Conservation (phyloP, 139 green algal species). For the Chlamydomonas sphaeroides region DNA sequence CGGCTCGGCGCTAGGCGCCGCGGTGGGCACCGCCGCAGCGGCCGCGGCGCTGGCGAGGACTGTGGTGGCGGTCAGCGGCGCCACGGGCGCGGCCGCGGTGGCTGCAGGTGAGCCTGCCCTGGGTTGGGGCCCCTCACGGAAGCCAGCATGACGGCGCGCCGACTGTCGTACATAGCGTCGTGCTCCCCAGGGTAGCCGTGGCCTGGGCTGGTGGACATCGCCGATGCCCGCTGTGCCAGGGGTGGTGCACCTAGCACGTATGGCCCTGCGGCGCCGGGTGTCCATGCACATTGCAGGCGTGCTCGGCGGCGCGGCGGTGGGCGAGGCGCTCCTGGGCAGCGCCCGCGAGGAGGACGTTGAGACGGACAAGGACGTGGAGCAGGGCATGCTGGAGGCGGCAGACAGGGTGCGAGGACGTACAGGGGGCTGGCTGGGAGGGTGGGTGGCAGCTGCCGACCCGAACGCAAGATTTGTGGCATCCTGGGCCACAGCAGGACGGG, state of each 20-base stretch:
- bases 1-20: background rate
- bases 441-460: too few species aligned
- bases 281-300: background rate
- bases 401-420: background rate
- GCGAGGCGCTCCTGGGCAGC: too few species aligned
- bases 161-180: background rate
- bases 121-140: background rate
- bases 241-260: too few species aligned
- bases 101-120: background rate
- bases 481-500: too few species aligned
- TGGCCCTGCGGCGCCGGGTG: background rate
- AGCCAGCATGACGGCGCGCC: too few species aligned
- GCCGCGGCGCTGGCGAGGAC: background rate
- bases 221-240: background rate
- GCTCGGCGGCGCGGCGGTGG: too few species aligned
- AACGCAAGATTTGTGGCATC: too few species aligned
- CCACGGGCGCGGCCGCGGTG: background rate
- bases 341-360: constrained; percentile 13
- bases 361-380: constrained; percentile 25
- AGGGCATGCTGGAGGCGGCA: background rate
- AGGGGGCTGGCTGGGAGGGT: too few species aligned
- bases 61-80: background rate
- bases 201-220: background rate
- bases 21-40: background rate
- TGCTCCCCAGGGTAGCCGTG: background rate